Evolutionary conservation across 148 eudicot genomes (phyloP), one percentile per base, ranked within the genome.

Genomic region (Cornus florida): DNA sequence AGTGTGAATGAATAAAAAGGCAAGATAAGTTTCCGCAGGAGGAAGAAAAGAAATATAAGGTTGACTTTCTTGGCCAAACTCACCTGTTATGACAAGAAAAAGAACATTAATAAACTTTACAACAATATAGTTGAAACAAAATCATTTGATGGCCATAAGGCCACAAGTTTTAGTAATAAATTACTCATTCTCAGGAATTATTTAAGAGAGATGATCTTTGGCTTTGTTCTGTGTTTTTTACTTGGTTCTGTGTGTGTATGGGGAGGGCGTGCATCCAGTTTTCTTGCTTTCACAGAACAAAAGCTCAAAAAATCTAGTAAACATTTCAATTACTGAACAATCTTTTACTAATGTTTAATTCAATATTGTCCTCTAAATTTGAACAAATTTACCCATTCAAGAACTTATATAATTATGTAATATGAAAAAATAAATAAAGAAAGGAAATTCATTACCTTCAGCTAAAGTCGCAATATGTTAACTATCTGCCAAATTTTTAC

Each of bases 1-100:
- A 94, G 93, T 43, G 97, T 94, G 88, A 94, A 94, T 9, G 98
- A 94, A 78, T 94, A 94, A 79, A 94, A 94, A 19, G 98, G 98
- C 67, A 94, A 91, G 80, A 94, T 83, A 67, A 94, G 94, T 88
- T 94, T 94, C 70, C 98, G 89, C 4, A 94, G 91, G 82, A 94
- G 90, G 83, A 94, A 94, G 90, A 94, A 92, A 5, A 91, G 91
- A 78, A 92, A 91, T 69, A 94, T 92, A 76, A 94, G 60, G 76
- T 94, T 94, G 33, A 83, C 88, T 87, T 94, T 94, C 91, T 92
- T 92, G 73, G 83, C 80, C 87, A 86, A 83, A 72, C 97, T 91
- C 84, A 94, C 85, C 98, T 94, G 98, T 79, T 91, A 91, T 66
- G 62, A 56, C 7, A 46, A 72, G 20, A 59, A 67, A 72, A 14